These are phyloP conservation scores for Torulaspora globosa DNA, from an alignment of 1,139 yeast species.

Conservation along the genomic window DNA sequence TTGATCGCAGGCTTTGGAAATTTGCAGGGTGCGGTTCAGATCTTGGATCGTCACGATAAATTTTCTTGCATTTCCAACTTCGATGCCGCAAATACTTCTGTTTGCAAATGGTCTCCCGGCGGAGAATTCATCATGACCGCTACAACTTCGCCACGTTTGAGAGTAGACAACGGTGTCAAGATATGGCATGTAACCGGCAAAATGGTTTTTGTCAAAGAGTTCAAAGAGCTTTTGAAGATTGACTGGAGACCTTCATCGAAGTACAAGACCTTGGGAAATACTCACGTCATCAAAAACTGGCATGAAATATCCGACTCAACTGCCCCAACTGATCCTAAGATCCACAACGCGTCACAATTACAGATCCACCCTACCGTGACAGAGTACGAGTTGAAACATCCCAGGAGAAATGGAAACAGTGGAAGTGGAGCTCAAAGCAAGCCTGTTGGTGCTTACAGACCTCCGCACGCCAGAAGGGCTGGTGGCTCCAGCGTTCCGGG, in stretches of 20 bases:
- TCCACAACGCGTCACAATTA: constrained; percentile 25
- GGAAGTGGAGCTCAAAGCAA: constrained; percentile 43
- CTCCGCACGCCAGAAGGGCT: constrained; percentile 84
- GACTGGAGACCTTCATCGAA: constrained; percentile 70
- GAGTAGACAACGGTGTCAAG: constrained; percentile 94
- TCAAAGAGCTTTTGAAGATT: constrained; percentile 72
- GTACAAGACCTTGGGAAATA: constrained; percentile 23
- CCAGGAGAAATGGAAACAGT: constrained; percentile 30
- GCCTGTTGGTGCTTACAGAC: constrained; percentile 86
- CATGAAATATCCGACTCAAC: constrained; percentile 51
- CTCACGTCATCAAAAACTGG: constrained; percentile 30
- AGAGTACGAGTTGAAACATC: constrained; percentile 50
- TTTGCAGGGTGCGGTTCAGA: constrained; percentile 93
- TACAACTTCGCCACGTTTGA: constrained; percentile 91
- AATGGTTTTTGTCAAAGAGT: constrained; percentile 72
- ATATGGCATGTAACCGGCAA: constrained; percentile 91
- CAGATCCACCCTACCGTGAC: constrained; percentile 63
- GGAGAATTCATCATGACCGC: constrained; percentile 92
- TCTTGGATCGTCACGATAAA: constrained; percentile 87
- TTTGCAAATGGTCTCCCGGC: constrained; percentile 98
- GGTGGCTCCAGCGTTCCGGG: constrained; percentile 40
- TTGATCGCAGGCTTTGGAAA: constrained; percentile 97
- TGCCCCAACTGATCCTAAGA: constrained; percentile 37
- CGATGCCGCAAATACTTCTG: constrained; percentile 91
- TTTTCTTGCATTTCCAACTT: constrained; percentile 75